These are phyloP conservation scores for Penicillium italicum DNA, from an alignment of 2,329 filamentous ascomycete species.

Conservation along the genomic window DNA sequence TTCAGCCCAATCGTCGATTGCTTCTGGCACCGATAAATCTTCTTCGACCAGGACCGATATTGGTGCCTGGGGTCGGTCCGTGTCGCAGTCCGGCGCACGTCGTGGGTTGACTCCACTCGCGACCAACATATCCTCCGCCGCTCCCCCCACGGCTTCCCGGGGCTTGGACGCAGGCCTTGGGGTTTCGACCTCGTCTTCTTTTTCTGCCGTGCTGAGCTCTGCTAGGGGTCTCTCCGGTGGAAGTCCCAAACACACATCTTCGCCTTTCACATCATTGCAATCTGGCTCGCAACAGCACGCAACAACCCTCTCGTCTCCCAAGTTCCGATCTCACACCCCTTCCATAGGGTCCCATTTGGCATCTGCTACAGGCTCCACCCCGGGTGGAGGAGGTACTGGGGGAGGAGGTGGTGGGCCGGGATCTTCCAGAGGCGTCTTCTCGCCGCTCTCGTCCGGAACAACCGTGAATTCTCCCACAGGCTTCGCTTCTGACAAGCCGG, in stretches of 20 bases:
- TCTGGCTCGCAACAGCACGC: conserved; percentile 53
- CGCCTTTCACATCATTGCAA: conserved; percentile 53
- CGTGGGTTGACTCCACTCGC: conserved; percentile 58
- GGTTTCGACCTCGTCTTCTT: conserved; percentile 47
- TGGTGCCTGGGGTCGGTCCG: conserved; percentile 56
- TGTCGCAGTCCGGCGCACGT: conserved; percentile 53
- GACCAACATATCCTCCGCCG: conserved; percentile 48
- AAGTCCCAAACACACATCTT: conserved; percentile 54
- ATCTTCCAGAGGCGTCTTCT: conserved; percentile 56
- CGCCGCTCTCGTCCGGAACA: conserved; percentile 57
- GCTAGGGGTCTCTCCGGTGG: conserved; percentile 50
- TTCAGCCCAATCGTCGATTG: conserved; percentile 51
- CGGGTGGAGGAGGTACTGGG: conserved; percentile 49
- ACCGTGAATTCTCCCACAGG: conserved; percentile 53
- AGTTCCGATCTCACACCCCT: conserved; percentile 54
- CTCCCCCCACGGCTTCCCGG: conserved; percentile 42
- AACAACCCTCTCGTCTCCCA: conserved; percentile 55
- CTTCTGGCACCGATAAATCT: conserved; percentile 49
- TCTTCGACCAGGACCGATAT: conserved; percentile 49
- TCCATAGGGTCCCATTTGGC: conserved; percentile 55
- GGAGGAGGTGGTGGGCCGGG: conserved; percentile 54
- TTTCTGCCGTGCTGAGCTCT: conserved; percentile 52
- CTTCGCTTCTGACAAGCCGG: conserved; percentile 49
- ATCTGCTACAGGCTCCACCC: conserved; percentile 53
- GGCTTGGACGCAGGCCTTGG: conserved; percentile 44